These are phyloP conservation scores for Zizania latifolia DNA, from an alignment of 176 grass and related monocot species.

Conservation along the genomic window DNA sequence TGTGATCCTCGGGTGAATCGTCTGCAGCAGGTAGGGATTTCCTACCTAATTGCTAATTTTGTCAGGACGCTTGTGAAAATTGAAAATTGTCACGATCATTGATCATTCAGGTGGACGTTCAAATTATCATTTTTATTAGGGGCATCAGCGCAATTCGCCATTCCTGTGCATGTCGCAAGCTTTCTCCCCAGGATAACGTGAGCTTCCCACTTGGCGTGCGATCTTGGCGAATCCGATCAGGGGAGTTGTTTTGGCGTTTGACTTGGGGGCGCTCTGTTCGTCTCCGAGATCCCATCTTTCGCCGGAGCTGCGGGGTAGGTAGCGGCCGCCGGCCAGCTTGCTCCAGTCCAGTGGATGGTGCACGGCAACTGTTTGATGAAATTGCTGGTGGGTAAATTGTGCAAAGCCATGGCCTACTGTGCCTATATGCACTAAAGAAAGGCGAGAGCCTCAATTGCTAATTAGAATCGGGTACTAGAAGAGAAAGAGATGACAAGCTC, in stretches of 20 bases:
- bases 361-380: conserved; percentile 33
- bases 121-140: background rate
- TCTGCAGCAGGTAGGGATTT: too few species aligned
- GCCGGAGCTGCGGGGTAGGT: background rate
- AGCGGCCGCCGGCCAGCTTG: background rate
- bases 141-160: background rate
- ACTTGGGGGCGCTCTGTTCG: background rate
- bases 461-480: background rate
- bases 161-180: background rate
- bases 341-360: background rate
- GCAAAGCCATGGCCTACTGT: background rate
- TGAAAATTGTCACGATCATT: too few species aligned
- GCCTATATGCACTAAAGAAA: background rate
- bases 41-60: background rate
- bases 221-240: background rate
- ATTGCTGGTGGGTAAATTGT: background rate
- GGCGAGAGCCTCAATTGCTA: background rate
- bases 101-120: background rate
- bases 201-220: background rate
- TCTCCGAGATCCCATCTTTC: background rate
- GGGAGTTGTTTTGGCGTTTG: background rate
- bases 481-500: background rate
- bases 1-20: background rate
- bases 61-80: background rate
- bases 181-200: background rate